A percentile compares a stretch with the other conserved stretches of the same genome.
phyloP scores from a whole-genome alignment of 148 eudicot genomes.

The Silene uniflora region DNA sequence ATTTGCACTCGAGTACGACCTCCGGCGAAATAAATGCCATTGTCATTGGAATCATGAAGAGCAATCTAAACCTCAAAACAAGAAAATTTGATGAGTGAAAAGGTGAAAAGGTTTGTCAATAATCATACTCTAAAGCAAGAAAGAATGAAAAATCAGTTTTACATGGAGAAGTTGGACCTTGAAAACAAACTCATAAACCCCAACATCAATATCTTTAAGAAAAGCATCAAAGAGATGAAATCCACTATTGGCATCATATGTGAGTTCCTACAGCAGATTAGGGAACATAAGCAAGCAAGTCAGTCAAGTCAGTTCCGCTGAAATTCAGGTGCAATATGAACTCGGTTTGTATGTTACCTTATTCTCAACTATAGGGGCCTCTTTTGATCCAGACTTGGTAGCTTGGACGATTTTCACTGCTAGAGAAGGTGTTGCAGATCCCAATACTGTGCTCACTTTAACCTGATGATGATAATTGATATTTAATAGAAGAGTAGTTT shows the following conservation, averaged over 20 bases:
- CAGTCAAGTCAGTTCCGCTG: constrained; percentile 15
- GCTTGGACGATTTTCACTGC: constrained; percentile 75
- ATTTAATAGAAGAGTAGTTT: neutral
- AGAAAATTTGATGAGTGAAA: neutral
- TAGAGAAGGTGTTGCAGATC: constrained; percentile 70
- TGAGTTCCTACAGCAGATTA: constrained; percentile 56
- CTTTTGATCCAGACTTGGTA: constrained; percentile 57
- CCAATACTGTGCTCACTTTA: constrained; percentile 71
- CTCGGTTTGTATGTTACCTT: constrained; percentile 44
- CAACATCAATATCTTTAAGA: constrained; percentile 65
- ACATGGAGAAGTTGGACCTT: constrained; percentile 41
- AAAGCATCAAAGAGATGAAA: constrained; percentile 66
- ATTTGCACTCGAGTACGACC: constrained; percentile 54
- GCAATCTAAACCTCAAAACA: constrained; percentile 39
- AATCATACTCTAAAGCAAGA: neutral
- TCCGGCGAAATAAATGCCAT: constrained; percentile 58
- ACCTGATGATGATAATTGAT: constrained; percentile 42
- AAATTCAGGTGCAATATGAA: neutral
- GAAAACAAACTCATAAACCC: constrained; percentile 67
- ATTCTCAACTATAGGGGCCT: constrained; percentile 58
- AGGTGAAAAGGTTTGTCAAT: constrained; percentile 5
- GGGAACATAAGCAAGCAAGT: constrained; percentile 9
- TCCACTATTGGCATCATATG: constrained; percentile 51
- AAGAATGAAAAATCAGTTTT: neutral
- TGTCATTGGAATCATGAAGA: constrained; percentile 61